These are phyloP conservation scores for Pugionium cornutum DNA, from an alignment of 345 rosid species.

Conservation along the genomic window DNA sequence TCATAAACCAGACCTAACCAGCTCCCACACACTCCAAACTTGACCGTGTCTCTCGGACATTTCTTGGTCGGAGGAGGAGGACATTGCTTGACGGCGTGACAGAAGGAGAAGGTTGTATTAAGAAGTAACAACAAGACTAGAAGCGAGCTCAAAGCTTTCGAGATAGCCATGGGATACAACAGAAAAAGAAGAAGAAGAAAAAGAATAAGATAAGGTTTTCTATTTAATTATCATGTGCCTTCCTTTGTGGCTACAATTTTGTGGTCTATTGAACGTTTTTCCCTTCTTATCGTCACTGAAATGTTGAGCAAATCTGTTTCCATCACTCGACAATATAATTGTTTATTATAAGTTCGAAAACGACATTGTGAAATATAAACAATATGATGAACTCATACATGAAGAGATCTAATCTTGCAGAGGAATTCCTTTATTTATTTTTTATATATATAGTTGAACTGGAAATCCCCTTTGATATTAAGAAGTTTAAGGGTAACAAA, in stretches of 20 bases:
- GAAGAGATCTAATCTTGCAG: neutral
- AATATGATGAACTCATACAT: neutral
- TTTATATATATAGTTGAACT: neutral
- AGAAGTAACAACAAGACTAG: slow-evolving; percentile 38
- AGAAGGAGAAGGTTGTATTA: slow-evolving; percentile 38
- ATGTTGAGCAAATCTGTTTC: neutral
- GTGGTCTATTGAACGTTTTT: slow-evolving; percentile 15
- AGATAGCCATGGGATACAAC: slow-evolving; percentile 19
- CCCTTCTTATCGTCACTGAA: slow-evolving; percentile 4
- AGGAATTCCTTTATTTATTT: slow-evolving; percentile 2
- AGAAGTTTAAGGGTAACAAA: slow-evolving; percentile 15
- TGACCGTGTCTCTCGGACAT: slow-evolving; percentile 63
- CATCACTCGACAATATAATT: neutral
- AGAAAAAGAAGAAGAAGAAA: slow-evolving; percentile 8
- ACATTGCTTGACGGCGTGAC: slow-evolving; percentile 41
- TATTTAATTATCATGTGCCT: slow-evolving; percentile 2
- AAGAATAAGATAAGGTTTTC: no score
- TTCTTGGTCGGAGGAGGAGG: slow-evolving; percentile 28
- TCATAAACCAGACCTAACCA: slow-evolving; percentile 74
- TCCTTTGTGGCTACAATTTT: slow-evolving; percentile 26
- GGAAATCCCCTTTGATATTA: slow-evolving; percentile 18
- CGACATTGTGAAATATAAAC: neutral
- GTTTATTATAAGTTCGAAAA: neutral
- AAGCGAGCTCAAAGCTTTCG: slow-evolving; percentile 17
- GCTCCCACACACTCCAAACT: slow-evolving; percentile 78